Conservation (phyloP, 495 filamentous ascomycete species). For the Trichoderma orchidacearum region DNA sequence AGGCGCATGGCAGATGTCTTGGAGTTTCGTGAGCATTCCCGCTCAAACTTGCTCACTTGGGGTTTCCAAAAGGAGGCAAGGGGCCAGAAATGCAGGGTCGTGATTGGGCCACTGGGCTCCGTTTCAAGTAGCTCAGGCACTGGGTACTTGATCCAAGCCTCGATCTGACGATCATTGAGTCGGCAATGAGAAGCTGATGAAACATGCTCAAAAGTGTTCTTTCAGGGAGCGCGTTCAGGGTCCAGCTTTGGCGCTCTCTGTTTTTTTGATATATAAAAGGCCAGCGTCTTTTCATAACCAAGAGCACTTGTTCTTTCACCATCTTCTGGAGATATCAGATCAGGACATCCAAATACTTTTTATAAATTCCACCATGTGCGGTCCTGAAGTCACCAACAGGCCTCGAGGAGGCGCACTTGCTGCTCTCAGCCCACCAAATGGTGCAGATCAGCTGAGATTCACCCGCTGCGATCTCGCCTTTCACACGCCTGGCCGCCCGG, state of each 20-base stretch:
- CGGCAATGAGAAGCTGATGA: not conserved
- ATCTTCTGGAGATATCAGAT: no score
- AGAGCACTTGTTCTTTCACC: no score
- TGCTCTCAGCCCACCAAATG: slow-evolving; percentile 10
- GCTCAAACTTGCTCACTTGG: slow-evolving; percentile 5
- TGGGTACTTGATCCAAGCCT: not conserved
- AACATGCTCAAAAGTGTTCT: not conserved
- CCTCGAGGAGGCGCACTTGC: slow-evolving; percentile 18
- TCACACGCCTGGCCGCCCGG: slow-evolving; percentile 8
- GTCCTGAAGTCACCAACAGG: slow-evolving; percentile 9
- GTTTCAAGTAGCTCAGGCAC: not conserved
- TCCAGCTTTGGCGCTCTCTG: no score
- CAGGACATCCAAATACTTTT: not conserved
- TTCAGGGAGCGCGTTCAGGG: no score
- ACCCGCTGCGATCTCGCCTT: slow-evolving; percentile 13
- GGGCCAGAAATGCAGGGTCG: not conserved
- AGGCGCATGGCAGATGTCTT: not conserved
- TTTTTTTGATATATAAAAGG: no score
- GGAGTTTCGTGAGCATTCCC: slow-evolving; percentile 2
- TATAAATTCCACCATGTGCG: slow-evolving; percentile 13
- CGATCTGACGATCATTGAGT: not conserved
- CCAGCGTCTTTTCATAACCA: no score
- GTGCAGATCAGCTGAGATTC: not conserved
- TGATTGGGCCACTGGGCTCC: slow-evolving; percentile 1
- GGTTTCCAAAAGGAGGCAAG: not conserved